Percentiles rank a stretch among this genome's conserved stretches.
phyloP scores from a whole-genome alignment of 176 grass and related monocot genomes.

The Pontederia crassipes region DNA sequence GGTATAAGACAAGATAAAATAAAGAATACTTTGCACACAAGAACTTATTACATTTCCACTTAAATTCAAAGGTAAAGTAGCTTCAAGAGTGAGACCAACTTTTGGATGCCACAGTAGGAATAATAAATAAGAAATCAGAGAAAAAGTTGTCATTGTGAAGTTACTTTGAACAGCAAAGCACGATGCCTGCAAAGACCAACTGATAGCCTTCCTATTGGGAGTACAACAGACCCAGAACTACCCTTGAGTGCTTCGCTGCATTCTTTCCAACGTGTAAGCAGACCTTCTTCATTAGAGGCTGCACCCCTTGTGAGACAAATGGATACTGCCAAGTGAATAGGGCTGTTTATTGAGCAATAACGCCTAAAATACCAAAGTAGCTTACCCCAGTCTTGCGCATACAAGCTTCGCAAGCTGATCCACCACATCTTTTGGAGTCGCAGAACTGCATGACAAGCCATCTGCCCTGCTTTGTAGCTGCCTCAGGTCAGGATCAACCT shows the following conservation, averaged over 20 bases:
- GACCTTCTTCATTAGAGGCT: constrained; percentile 48
- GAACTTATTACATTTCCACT: too few species aligned
- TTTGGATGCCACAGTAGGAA: too few species aligned
- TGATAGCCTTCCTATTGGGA: constrained; percentile 65
- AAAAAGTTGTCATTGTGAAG: not conserved
- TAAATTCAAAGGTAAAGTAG: not conserved
- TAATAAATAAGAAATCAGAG: not conserved
- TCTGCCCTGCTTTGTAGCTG: constrained; percentile 47
- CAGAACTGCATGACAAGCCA: constrained; percentile 41
- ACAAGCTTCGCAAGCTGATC: constrained; percentile 76
- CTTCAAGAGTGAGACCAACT: not conserved
- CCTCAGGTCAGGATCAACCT: constrained; percentile 54
- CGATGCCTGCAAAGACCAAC: constrained; percentile 88
- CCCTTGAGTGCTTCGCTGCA: constrained; percentile 44
- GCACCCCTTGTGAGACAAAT: constrained; percentile 36
- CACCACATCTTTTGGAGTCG: constrained; percentile 53
- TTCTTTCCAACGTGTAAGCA: constrained; percentile 68
- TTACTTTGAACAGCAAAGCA: constrained; percentile 87
- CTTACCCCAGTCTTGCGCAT: constrained; percentile 78
- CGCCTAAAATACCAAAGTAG: constrained; percentile 1
- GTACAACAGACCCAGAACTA: constrained; percentile 58
- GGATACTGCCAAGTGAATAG: too few species aligned
- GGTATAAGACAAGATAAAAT: too few species aligned
- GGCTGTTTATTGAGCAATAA: too few species aligned
- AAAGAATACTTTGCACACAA: too few species aligned